phyloP scores from a whole-genome alignment of 768 basidiomycete species.

The Auricularia sp. region DNA sequence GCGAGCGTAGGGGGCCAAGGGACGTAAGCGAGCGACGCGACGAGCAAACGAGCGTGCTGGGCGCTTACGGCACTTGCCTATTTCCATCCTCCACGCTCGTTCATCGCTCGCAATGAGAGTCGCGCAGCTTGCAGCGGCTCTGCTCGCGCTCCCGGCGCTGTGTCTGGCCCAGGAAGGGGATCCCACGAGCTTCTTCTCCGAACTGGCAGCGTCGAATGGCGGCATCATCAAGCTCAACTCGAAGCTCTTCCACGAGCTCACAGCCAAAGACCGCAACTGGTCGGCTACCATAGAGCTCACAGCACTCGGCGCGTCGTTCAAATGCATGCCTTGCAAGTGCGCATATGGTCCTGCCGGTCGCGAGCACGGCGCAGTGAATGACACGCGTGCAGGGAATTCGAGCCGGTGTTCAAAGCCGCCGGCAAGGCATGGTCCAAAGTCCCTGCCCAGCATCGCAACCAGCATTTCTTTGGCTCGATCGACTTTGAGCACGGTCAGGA shows the following conservation, averaged over 20 bases:
- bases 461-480: slow-evolving; percentile 85
- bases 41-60: not conserved
- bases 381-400: slow-evolving; percentile 54
- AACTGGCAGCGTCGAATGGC: slow-evolving; percentile 59
- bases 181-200: slow-evolving; percentile 45
- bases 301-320: slow-evolving; percentile 68
- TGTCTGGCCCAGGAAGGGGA: slow-evolving; percentile 13
- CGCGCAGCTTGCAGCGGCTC: not conserved
- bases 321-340: slow-evolving; percentile 88
- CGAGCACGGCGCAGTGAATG: not conserved
- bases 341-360: slow-evolving; percentile 16
- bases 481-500: slow-evolving; percentile 74
- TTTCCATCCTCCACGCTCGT: not conserved
- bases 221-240: slow-evolving; percentile 79
- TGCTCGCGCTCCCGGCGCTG: slow-evolving; percentile 1
- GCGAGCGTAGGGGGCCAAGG: too few relatives aligned
- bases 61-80: not conserved
- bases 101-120: not conserved
- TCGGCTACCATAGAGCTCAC: slow-evolving; percentile 83
- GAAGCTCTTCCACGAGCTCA: slow-evolving; percentile 66
- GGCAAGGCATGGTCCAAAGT: slow-evolving; percentile 72
- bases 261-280: slow-evolving; percentile 70
- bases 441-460: slow-evolving; percentile 49
- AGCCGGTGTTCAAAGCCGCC: slow-evolving; percentile 71
- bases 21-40: too few relatives aligned